phyloP scores from a whole-genome alignment of 2,329 filamentous ascomycete species.

The Aspergillus sp. region DNA sequence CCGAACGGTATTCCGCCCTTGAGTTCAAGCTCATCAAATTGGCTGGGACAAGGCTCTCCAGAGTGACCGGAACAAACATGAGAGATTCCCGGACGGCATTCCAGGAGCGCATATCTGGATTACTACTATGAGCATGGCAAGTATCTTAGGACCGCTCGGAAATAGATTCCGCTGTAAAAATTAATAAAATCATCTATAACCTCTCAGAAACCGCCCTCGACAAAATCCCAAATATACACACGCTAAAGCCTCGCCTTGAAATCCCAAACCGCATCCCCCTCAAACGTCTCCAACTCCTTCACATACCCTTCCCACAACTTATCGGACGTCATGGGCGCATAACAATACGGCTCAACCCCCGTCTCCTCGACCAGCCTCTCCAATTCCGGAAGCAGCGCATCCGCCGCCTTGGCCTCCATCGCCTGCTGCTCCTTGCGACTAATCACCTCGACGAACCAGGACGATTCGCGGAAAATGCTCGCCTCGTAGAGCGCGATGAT shows the following conservation, averaged over 20 bases:
- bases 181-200: too few species aligned
- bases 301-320: not conserved
- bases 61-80: too few species aligned
- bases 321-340: not conserved
- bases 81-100: too few species aligned
- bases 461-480: not conserved
- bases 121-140: too few species aligned
- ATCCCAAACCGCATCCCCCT: not conserved
- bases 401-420: not conserved
- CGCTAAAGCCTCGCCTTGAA: not conserved
- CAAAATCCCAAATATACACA: too few species aligned
- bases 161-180: too few species aligned
- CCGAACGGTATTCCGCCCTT: too few species aligned
- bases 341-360: not conserved
- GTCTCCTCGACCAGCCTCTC: not conserved
- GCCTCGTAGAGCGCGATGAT: not conserved
- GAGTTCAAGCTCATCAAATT: too few species aligned
- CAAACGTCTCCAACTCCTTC: not conserved
- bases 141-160: too few species aligned
- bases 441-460: not conserved
- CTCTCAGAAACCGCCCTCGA: too few species aligned
- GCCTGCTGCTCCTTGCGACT: not conserved
- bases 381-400: not conserved
- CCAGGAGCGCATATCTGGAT: too few species aligned
- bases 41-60: too few species aligned